Evolutionary conservation across 2,329 filamentous ascomycete genomes (phyloP).

Genomic region (Microsporum audouinii): DNA sequence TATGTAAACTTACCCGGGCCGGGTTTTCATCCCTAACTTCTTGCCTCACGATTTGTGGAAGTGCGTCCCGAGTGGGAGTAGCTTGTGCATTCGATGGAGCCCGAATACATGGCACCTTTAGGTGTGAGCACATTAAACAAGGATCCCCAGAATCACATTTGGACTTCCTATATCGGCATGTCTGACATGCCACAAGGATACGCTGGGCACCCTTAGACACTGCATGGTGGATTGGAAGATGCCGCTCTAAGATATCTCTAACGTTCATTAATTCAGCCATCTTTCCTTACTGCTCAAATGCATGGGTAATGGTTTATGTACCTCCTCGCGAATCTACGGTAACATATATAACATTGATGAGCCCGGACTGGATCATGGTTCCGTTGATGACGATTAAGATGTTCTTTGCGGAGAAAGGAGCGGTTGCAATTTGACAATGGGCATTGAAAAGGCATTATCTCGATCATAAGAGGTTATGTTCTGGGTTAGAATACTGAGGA

Average conservation of each 20-base stretch:
- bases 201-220: not conserved
- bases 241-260: not conserved
- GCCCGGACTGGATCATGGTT: not conserved
- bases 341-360: not conserved
- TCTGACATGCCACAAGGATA: not conserved
- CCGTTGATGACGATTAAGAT: not conserved
- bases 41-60: not conserved
- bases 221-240: not conserved
- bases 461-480: not conserved
- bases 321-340: not conserved
- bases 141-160: not conserved
- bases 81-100: not conserved
- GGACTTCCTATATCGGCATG: not conserved
- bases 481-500: not conserved
- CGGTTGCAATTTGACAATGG: not conserved
- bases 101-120: not conserved
- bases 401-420: not conserved
- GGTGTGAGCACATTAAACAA: not conserved
- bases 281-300: not conserved
- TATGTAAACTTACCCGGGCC: not conserved
- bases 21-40: not conserved
- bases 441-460: not conserved
- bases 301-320: not conserved
- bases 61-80: not conserved
- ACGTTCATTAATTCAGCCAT: not conserved